Percentiles rank a stretch among this genome's conserved stretches.
phyloP scores from a whole-genome alignment of 1,139 yeast species.

The Taphrina wiesneri region DNA sequence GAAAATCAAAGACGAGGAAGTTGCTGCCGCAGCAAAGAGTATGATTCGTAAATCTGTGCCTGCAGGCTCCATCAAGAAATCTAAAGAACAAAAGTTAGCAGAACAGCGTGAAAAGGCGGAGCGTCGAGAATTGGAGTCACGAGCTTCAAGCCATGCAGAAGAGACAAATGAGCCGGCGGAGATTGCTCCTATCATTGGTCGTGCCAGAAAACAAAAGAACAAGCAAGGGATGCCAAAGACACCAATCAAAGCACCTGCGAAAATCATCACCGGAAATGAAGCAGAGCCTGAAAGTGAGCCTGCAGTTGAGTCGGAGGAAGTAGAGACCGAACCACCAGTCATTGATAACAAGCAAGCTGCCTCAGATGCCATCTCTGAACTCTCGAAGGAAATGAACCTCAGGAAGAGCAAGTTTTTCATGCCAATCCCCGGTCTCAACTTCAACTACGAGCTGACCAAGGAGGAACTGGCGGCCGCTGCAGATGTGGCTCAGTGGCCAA shows the following conservation, averaged over 20 bases:
- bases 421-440: conserved; percentile 12
- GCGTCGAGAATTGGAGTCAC: conserved; percentile 18
- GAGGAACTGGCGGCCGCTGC: conserved; percentile 24
- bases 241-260: conserved; percentile 1
- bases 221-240: background rate
- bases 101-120: conserved; percentile 28
- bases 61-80: conserved; percentile 17
- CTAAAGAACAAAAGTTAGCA: conserved; percentile 24
- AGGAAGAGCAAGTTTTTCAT: conserved; percentile 12
- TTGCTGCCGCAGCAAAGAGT: background rate
- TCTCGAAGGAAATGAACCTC: conserved; percentile 21
- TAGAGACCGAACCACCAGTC: background rate
- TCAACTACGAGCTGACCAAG: conserved; percentile 1
- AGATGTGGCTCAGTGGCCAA: conserved; percentile 14
- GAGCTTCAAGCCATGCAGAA: conserved; percentile 12
- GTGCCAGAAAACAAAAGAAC: conserved; percentile 27
- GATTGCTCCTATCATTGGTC: conserved; percentile 26
- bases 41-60: conserved; percentile 26
- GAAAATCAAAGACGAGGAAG: conserved; percentile 15
- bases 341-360: conserved; percentile 8
- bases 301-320: background rate
- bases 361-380: conserved; percentile 18
- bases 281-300: background rate
- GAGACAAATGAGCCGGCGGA: conserved; percentile 6
- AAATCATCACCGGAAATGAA: background rate